Evolutionary conservation across 148 eudicot species (phyloP).

Genomic region (Bassia scoparia): DNA sequence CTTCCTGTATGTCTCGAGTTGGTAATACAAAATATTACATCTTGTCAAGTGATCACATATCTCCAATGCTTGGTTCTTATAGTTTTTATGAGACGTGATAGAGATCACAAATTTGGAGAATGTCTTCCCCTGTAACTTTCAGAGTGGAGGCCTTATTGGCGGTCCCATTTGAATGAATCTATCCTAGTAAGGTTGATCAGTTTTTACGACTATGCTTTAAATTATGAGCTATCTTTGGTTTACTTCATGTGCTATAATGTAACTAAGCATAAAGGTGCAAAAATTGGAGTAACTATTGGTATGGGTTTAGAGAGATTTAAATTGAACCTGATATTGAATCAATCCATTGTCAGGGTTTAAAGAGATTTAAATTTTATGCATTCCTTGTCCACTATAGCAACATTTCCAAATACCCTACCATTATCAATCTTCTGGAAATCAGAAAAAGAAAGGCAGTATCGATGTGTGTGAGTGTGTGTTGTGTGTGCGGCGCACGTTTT

Average conservation of each 20-base stretch:
- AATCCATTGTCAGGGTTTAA: neutral
- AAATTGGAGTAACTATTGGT: too few species aligned
- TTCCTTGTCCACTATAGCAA: neutral
- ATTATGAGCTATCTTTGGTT: too few species aligned
- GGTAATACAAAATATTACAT: too few species aligned
- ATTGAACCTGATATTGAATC: neutral
- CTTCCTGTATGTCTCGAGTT: too few species aligned
- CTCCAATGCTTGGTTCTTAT: neutral
- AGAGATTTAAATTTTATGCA: neutral
- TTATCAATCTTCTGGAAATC: too few species aligned
- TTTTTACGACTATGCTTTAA: too few species aligned
- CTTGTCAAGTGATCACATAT: too few species aligned
- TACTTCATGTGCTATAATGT: neutral
- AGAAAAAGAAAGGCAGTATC: neutral
- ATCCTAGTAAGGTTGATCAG: slow-evolving; percentile 56
- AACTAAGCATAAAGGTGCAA: neutral
- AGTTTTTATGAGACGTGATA: slow-evolving; percentile 80
- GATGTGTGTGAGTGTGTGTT: neutral
- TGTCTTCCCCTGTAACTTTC: slow-evolving; percentile 79
- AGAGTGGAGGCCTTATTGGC: slow-evolving; percentile 61
- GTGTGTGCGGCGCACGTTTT: too few species aligned
- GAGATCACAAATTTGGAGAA: slow-evolving; percentile 87
- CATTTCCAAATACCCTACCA: neutral
- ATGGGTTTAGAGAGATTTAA: too few species aligned
- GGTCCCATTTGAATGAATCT: slow-evolving; percentile 47